These are phyloP conservation scores for Musa balbisiana DNA, from an alignment of 202 grass and related monocot species.

Conservation along the genomic window DNA sequence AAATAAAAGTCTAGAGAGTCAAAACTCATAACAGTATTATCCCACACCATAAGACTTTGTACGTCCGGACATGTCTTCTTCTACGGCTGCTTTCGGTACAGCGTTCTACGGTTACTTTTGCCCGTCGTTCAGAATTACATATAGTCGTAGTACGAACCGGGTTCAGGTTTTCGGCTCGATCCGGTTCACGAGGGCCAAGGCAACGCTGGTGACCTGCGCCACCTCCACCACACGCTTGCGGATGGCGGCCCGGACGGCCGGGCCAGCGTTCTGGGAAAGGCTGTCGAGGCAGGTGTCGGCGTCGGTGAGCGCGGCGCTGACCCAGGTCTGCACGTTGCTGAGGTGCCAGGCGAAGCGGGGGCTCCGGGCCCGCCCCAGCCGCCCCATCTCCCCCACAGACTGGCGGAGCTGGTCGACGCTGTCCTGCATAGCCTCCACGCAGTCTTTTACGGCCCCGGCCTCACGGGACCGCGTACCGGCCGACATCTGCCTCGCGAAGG, in stretches of 20 bases:
- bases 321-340: constrained; percentile 83
- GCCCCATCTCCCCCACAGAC: constrained; percentile 49
- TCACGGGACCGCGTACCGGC: neutral
- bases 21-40: no score
- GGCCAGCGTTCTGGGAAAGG: constrained; percentile 19
- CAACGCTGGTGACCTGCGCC: constrained; percentile 51
- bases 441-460: constrained; percentile 48
- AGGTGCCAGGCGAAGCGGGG: constrained; percentile 52
- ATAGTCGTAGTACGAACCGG: neutral
- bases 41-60: no score
- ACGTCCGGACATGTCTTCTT: no score
- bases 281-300: constrained; percentile 69
- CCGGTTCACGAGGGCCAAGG: constrained; percentile 63
- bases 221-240: constrained; percentile 35
- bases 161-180: constrained; percentile 14
- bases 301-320: constrained; percentile 79
- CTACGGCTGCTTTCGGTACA: no score
- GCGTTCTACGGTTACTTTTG: no score
- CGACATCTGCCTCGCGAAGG: constrained; percentile 30
- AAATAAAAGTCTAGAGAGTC: no score
- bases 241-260: constrained; percentile 14
- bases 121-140: neutral
- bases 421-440: constrained; percentile 45
- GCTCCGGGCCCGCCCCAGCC: constrained; percentile 44
- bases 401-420: constrained; percentile 50